These are phyloP conservation scores for Hygrophila difformis DNA, from an alignment of 257 asterid species.

Conservation along the genomic window DNA sequence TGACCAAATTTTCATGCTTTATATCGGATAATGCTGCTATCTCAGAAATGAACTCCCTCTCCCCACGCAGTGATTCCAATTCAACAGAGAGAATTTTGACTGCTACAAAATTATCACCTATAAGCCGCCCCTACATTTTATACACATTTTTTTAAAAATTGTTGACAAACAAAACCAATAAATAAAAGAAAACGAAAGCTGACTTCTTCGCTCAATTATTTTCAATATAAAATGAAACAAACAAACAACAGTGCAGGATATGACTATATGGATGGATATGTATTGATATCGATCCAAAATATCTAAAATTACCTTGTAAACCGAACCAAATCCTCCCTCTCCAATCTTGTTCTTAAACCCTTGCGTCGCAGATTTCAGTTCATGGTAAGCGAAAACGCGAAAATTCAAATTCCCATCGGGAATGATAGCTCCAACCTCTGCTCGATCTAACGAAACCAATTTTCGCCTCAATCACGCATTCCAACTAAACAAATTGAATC, in stretches of 20 bases:
- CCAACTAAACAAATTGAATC: too few species aligned
- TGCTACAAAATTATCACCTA: constrained; percentile 42
- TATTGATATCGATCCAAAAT: too few species aligned
- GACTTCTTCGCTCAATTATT: too few species aligned
- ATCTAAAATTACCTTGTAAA: constrained; percentile 48
- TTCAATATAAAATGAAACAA: too few species aligned
- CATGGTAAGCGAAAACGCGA: constrained; percentile 40
- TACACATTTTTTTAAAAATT: background rate
- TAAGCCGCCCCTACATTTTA: constrained; percentile 42
- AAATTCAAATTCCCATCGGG: constrained; percentile 22
- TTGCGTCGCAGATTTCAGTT: constrained; percentile 47
- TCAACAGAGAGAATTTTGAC: constrained; percentile 57
- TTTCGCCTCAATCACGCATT: too few species aligned
- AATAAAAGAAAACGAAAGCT: too few species aligned
- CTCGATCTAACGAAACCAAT: too few species aligned
- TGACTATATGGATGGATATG: too few species aligned
- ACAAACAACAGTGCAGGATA: too few species aligned
- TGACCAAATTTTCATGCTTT: constrained; percentile 56
- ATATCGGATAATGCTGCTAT: constrained; percentile 56
- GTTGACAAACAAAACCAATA: constrained; percentile 1
- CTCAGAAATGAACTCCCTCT: constrained; percentile 67
- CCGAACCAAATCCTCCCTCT: constrained; percentile 64
- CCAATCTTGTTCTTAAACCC: constrained; percentile 68
- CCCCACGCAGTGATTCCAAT: constrained; percentile 60
- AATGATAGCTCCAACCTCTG: constrained; percentile 28